Conservation (phyloP, 1,284 basidiomycete species). For the Pseudozyma flocculosa region DNA sequence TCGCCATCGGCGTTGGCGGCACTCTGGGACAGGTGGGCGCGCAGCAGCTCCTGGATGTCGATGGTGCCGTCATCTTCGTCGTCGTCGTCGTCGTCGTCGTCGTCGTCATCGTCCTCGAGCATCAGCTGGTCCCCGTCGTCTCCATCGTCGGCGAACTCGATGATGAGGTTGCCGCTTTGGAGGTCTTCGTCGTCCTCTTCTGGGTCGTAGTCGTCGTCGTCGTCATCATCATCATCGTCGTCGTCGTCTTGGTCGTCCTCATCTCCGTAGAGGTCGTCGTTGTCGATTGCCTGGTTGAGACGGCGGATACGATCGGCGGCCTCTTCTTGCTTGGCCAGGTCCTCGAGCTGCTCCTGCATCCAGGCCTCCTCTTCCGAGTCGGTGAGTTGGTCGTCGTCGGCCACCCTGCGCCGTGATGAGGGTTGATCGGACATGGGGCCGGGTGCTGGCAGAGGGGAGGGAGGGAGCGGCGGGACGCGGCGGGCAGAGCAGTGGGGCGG, state of each 20-base stretch:
- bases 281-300: not conserved
- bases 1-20: constrained; percentile 6
- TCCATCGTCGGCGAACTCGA: constrained; percentile 26
- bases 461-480: too few species aligned
- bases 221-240: constrained; percentile 5
- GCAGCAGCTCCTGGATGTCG: constrained; percentile 33
- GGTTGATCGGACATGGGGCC: too few species aligned
- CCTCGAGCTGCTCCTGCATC: constrained; percentile 28
- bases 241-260: constrained; percentile 12
- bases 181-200: constrained; percentile 16
- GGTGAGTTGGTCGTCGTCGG: constrained; percentile 15
- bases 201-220: constrained; percentile 17
- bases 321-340: constrained; percentile 22
- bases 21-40: constrained; percentile 15
- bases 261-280: constrained; percentile 1
- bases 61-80: constrained; percentile 26
- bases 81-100: constrained; percentile 7
- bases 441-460: too few species aligned
- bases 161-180: constrained; percentile 17
- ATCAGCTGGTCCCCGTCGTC: constrained; percentile 20
- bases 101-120: constrained; percentile 10
- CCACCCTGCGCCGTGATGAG: too few species aligned
- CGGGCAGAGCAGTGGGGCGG: too few species aligned
- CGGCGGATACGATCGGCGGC: constrained; percentile 15
- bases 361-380: constrained; percentile 35